Evolutionary conservation across 345 rosid species (phyloP).

Genomic region (rapeseed (Brassica napus)): Da-Ae NC_063436.1:18433501-18434000

Average conservation of each 20-base stretch:
- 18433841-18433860: not conserved
- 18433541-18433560: not conserved
- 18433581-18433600: not conserved
- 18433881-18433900: not conserved
- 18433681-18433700: not conserved
- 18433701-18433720: not conserved
- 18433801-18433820: not conserved
- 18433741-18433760: constrained; percentile 3
- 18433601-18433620: not conserved
- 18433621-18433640: not conserved
- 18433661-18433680: not conserved
- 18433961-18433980: not conserved
- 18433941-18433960: not conserved
- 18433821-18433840: not conserved
- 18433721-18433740: not conserved
- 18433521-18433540: constrained; percentile 72
- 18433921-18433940: not conserved
- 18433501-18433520: constrained; percentile 90
- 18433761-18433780: not conserved
- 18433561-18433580: too few species aligned
- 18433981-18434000: constrained; percentile 6
- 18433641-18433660: not conserved
- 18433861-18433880: not conserved
- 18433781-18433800: not conserved
- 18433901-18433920: not conserved